Percentiles rank a stretch among this genome's conserved stretches.
phyloP scores from a whole-genome alignment of 306 rosid genomes.

The Citrullus amarus region DNA sequence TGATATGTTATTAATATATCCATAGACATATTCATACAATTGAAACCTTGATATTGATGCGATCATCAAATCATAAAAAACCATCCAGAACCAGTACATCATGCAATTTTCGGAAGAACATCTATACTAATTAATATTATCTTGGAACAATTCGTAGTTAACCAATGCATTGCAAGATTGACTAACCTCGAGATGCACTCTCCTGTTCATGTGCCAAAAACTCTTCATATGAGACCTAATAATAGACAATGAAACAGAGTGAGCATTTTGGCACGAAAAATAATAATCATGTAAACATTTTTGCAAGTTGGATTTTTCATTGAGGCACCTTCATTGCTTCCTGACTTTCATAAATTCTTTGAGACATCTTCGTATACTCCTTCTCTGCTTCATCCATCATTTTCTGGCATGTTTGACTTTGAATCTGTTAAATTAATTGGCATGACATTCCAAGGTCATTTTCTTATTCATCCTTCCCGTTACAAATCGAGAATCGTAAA shows the following conservation, averaged over 20 bases:
- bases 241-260: slow-evolving; percentile 11
- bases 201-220: slow-evolving; percentile 63
- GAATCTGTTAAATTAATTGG: slow-evolving; percentile 37
- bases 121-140: not conserved
- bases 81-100: not conserved
- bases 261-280: not conserved
- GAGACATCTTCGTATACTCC: slow-evolving; percentile 54
- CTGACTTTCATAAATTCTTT: slow-evolving; percentile 50
- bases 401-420: slow-evolving; percentile 64
- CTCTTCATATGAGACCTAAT: slow-evolving; percentile 66
- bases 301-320: not conserved
- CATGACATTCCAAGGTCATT: slow-evolving; percentile 3
- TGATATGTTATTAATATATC: too few relatives aligned
- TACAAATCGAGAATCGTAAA: not conserved
- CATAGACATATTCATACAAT: too few relatives aligned
- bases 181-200: slow-evolving; percentile 61
- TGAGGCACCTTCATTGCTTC: slow-evolving; percentile 62
- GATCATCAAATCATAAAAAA: not conserved
- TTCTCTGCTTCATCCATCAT: slow-evolving; percentile 60
- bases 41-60: too few relatives aligned
- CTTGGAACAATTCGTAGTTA: not conserved
- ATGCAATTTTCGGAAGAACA: not conserved
- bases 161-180: not conserved
- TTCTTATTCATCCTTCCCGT: not conserved
- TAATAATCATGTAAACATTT: not conserved